A percentile compares a stretch with the other conserved stretches of the same genome.
phyloP scores from a whole-genome alignment of 139 green algal species.

The Deuterostichococcus epilithicus region DNA sequence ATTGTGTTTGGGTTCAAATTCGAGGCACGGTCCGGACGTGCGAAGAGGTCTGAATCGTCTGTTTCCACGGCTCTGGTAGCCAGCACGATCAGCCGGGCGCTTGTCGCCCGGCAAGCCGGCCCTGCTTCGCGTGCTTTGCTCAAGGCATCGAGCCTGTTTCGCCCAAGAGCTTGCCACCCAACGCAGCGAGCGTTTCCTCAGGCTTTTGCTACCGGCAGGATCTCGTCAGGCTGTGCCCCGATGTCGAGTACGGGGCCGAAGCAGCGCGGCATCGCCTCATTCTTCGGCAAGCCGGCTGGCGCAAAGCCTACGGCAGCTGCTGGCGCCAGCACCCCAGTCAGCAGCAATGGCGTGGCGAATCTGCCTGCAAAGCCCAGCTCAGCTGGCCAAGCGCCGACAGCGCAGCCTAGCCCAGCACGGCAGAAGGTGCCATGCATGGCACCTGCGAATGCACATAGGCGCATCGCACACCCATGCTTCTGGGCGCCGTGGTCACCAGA shows the following conservation, averaged over 20 bases:
- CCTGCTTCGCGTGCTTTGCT: too few relatives aligned
- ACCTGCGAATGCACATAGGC: not conserved
- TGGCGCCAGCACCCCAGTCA: not conserved
- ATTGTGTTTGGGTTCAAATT: not conserved
- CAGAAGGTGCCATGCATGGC: not conserved
- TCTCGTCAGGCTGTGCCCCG: not conserved
- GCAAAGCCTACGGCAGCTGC: not conserved
- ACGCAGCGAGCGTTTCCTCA: not conserved
- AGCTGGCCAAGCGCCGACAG: not conserved
- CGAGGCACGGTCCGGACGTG: not conserved
- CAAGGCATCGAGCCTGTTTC: not conserved
- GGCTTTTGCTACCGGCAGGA: too few relatives aligned
- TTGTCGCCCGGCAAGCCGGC: too few relatives aligned
- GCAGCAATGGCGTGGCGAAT: not conserved
- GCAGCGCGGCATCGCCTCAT: constrained; percentile 30
- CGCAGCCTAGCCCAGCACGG: not conserved
- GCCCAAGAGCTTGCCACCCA: not conserved
- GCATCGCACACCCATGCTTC: too few relatives aligned
- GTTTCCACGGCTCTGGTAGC: not conserved
- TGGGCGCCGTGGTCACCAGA: not conserved
- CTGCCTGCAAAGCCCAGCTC: not conserved
- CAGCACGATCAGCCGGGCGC: not conserved
- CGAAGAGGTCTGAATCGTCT: not conserved
- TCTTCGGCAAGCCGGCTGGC: constrained; percentile 26
- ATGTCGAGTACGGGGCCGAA: not conserved